phyloP scores from a whole-genome alignment of 306 rosid genomes.

The Rubus idaeus region DNA sequence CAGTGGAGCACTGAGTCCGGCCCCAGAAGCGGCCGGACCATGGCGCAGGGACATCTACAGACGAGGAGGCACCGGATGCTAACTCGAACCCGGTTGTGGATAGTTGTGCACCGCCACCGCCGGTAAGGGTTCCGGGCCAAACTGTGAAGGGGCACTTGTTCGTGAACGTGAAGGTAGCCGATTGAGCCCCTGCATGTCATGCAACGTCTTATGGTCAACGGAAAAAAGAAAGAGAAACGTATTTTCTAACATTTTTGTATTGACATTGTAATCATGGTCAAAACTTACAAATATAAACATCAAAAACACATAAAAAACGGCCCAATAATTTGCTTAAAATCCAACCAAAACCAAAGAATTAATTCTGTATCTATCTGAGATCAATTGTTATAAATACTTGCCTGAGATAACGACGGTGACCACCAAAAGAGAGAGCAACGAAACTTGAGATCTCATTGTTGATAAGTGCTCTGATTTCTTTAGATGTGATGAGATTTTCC shows the following conservation, averaged over 20 bases:
- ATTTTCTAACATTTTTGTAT: too few relatives aligned
- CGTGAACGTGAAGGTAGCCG: constrained; percentile 7
- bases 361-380: background rate
- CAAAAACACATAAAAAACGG: background rate
- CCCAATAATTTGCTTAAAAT: background rate
- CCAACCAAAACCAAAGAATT: background rate
- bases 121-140: constrained; percentile 18
- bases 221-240: background rate
- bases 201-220: background rate
- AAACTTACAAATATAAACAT: background rate
- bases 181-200: constrained; percentile 8
- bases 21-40: constrained; percentile 35
- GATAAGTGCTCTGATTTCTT: background rate
- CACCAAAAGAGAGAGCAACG: constrained; percentile 4
- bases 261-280: background rate
- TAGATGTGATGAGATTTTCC: background rate
- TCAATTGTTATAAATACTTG: background rate
- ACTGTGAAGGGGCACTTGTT: constrained; percentile 15
- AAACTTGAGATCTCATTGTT: constrained; percentile 9
- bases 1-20: constrained; percentile 21
- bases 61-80: background rate
- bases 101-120: constrained; percentile 7
- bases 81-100: constrained; percentile 33
- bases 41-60: constrained; percentile 9
- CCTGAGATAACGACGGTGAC: background rate